These are phyloP conservation scores for Bromus sterilis DNA, from an alignment of 176 grass and related monocot species.

Conservation along the genomic window DNA sequence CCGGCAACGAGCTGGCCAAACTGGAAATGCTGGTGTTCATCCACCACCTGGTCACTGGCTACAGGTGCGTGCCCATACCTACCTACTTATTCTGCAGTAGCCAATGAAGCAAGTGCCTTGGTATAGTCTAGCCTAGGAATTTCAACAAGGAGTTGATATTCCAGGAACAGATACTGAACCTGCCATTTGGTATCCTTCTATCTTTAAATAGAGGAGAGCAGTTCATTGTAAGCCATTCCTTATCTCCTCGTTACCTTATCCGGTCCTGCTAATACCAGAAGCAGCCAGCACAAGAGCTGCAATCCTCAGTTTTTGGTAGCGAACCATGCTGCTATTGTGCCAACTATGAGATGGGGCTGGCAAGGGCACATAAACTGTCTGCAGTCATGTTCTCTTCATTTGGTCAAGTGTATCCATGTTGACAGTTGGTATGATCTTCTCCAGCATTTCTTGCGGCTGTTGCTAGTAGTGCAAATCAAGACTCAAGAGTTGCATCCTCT, in stretches of 20 bases:
- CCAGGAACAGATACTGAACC: neutral
- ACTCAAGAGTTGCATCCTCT: neutral
- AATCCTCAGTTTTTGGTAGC: neutral
- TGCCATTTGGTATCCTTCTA: neutral
- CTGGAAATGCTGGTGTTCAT: conserved; percentile 88
- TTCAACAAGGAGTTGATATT: no score
- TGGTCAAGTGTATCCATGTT: neutral
- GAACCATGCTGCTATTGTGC: neutral
- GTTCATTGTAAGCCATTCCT: neutral
- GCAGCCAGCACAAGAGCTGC: neutral
- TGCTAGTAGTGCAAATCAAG: neutral
- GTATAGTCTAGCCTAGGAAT: no score
- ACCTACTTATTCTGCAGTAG: no score
- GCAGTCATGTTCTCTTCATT: neutral
- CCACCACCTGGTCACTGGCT: conserved; percentile 82
- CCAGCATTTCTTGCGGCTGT: neutral
- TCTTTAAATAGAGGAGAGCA: neutral
- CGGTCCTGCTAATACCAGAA: neutral
- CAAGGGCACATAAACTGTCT: neutral
- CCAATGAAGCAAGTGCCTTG: no score
- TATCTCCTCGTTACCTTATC: neutral
- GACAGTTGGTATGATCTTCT: neutral
- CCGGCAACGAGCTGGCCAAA: conserved; percentile 91
- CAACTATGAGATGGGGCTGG: neutral
- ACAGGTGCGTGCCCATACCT: conserved; percentile 57